Percentiles rank a stretch among this genome's conserved stretches.
These are phyloP conservation scores for Tuber calosporum DNA, from an alignment of 495 filamentous ascomycete genomes.

Conservation along the genomic window DNA sequence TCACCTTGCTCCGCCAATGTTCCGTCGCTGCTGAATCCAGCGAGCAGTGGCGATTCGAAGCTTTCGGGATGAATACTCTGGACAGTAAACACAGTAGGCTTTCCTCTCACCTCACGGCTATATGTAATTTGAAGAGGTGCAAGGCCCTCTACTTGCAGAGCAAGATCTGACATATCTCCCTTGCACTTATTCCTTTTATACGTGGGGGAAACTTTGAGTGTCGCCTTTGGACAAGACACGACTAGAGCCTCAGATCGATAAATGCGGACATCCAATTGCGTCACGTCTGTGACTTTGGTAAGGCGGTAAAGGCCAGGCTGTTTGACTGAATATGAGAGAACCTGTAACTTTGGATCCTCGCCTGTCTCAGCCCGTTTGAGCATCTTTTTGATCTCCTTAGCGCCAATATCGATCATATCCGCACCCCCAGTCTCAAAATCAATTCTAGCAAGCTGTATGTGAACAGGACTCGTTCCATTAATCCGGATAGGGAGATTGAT, in stretches of 20 bases:
- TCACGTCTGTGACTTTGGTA: constrained; percentile 77
- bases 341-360: constrained; percentile 48
- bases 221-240: constrained; percentile 71
- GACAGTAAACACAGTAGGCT: constrained; percentile 67
- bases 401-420: constrained; percentile 66
- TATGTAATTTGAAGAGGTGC: constrained; percentile 91
- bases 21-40: constrained; percentile 51
- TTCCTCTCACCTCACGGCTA: constrained; percentile 67
- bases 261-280: constrained; percentile 82
- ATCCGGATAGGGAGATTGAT: constrained; percentile 75
- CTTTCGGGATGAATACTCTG: constrained; percentile 89
- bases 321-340: constrained; percentile 60
- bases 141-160: constrained; percentile 74
- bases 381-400: constrained; percentile 62
- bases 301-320: constrained; percentile 81
- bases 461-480: constrained; percentile 81
- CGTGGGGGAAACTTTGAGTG: constrained; percentile 55
- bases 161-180: constrained; percentile 77
- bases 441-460: constrained; percentile 74
- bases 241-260: constrained; percentile 67
- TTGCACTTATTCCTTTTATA: constrained; percentile 58
- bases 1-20: constrained; percentile 49
- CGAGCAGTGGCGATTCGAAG: constrained; percentile 64
- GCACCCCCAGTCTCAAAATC: constrained; percentile 72
- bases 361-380: constrained; percentile 53